Evolutionary conservation across 257 asterid genomes (phyloP).

Genomic region (Parsonsia alboflavescens): DNA sequence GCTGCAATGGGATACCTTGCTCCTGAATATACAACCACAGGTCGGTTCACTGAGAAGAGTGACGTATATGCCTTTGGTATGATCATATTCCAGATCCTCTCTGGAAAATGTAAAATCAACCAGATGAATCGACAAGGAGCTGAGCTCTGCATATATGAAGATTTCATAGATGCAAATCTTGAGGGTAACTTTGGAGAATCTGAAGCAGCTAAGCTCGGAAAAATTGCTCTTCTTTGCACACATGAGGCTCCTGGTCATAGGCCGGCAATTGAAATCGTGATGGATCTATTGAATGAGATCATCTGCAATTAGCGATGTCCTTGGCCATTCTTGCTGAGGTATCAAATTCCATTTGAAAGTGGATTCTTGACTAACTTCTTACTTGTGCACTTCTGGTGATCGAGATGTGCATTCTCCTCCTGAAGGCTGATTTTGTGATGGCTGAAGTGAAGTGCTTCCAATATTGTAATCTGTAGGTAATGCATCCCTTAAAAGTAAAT

Average conservation of each 20-base stretch:
- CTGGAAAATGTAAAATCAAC: slow-evolving; percentile 67
- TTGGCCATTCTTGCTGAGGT: slow-evolving; percentile 3
- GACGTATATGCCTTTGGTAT: slow-evolving; percentile 87
- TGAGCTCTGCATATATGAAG: slow-evolving; percentile 57
- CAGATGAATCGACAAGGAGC: slow-evolving; percentile 69
- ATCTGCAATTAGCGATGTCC: slow-evolving; percentile 19
- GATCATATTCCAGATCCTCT: slow-evolving; percentile 84
- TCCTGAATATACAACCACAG: slow-evolving; percentile 87
- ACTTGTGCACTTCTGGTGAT: slow-evolving; percentile 8
- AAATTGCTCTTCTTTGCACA: slow-evolving; percentile 80
- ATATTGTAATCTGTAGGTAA: slow-evolving; percentile 4
- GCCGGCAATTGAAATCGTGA: slow-evolving; percentile 57
- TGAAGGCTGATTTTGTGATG: slow-evolving; percentile 12
- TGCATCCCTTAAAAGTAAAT: slow-evolving; percentile 2
- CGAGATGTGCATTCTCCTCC: slow-evolving; percentile 15
- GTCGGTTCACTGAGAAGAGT: slow-evolving; percentile 84
- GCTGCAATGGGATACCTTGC: slow-evolving; percentile 98
- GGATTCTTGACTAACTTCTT: slow-evolving; percentile 25
- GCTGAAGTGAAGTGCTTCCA: not conserved
- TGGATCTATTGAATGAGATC: slow-evolving; percentile 52
- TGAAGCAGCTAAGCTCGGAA: slow-evolving; percentile 81
- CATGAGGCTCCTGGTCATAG: slow-evolving; percentile 61
- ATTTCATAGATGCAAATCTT: slow-evolving; percentile 61
- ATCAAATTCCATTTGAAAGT: slow-evolving; percentile 13
- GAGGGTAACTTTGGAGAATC: slow-evolving; percentile 55